These are phyloP conservation scores for Primulina eburnea DNA, from an alignment of 257 asterid genomes.

Conservation along the genomic window DNA sequence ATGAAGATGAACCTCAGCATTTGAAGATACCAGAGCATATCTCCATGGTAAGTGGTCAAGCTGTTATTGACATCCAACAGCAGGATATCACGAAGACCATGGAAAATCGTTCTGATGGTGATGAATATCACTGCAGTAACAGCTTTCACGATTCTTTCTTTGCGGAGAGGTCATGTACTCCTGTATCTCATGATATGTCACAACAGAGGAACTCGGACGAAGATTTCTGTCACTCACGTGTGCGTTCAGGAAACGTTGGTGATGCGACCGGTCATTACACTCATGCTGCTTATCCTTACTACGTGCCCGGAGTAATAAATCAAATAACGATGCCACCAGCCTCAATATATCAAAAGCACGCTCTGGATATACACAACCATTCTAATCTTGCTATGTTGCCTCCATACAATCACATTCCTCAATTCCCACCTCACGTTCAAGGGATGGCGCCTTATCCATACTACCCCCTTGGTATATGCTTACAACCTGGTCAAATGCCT, in stretches of 20 bases:
- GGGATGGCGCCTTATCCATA: constrained; percentile 65
- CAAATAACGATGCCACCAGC: constrained; percentile 56
- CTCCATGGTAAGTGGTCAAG: constrained; percentile 26
- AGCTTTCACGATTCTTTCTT: constrained; percentile 45
- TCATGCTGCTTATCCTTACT: constrained; percentile 57
- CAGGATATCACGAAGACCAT: constrained; percentile 29
- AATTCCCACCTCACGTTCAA: constrained; percentile 51
- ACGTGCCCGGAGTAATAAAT: constrained; percentile 61
- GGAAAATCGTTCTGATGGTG: constrained; percentile 38
- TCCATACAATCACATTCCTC: constrained; percentile 63
- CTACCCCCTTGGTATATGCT: constrained; percentile 64
- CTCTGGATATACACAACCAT: constrained; percentile 49
- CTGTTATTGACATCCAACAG: constrained; percentile 30
- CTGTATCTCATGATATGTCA: constrained; percentile 48
- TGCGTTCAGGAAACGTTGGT: constrained; percentile 40
- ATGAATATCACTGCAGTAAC: constrained; percentile 47
- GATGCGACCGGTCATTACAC: constrained; percentile 43
- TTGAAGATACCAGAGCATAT: constrained; percentile 32
- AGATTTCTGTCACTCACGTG: constrained; percentile 43
- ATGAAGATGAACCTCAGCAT: constrained; percentile 34
- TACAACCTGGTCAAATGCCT: constrained; percentile 70
- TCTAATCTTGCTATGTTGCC: constrained; percentile 46
- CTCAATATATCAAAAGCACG: constrained; percentile 46
- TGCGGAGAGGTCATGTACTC: constrained; percentile 48
- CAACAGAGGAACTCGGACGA: constrained; percentile 47